These are phyloP conservation scores for Straminergon stramineum DNA, from an alignment of 225 moss, liverwort and hornwort genomes.

Conservation along the genomic window DNA sequence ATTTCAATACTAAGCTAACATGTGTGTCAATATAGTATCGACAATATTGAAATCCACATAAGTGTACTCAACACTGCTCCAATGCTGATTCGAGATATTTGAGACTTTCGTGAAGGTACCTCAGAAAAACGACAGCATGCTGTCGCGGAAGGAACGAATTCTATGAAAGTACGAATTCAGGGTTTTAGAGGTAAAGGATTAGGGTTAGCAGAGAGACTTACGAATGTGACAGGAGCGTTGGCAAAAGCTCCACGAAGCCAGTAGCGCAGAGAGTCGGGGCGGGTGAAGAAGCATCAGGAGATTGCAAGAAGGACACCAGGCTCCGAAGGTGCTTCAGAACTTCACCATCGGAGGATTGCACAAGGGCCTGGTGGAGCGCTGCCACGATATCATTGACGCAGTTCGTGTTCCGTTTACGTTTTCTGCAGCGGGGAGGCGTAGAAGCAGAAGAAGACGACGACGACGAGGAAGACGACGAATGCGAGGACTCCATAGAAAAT, in stretches of 20 bases:
- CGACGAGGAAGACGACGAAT: background rate
- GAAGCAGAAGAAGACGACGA: background rate
- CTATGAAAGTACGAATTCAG: background rate
- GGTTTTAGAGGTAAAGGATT: background rate
- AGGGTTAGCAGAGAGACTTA: background rate
- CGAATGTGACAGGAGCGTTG: conserved; percentile 16
- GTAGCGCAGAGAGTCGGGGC: background rate
- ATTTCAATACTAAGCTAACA: background rate
- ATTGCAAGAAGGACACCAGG: background rate
- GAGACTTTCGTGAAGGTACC: background rate
- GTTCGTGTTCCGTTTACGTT: background rate
- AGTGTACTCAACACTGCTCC: background rate
- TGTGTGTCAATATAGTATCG: background rate
- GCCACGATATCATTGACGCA: background rate
- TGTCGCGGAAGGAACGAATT: background rate
- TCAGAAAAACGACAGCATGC: background rate
- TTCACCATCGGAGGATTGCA: background rate
- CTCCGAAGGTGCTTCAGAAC: background rate
- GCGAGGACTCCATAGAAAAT: background rate
- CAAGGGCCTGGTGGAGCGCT: background rate
- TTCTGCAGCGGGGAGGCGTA: background rate
- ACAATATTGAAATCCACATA: background rate
- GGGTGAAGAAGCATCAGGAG: background rate
- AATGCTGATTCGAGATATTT: background rate
- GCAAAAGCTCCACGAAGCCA: conserved; percentile 7